Conservation (phyloP, 139 green algal genomes). For the Chlamydomonas sp. region DNA sequence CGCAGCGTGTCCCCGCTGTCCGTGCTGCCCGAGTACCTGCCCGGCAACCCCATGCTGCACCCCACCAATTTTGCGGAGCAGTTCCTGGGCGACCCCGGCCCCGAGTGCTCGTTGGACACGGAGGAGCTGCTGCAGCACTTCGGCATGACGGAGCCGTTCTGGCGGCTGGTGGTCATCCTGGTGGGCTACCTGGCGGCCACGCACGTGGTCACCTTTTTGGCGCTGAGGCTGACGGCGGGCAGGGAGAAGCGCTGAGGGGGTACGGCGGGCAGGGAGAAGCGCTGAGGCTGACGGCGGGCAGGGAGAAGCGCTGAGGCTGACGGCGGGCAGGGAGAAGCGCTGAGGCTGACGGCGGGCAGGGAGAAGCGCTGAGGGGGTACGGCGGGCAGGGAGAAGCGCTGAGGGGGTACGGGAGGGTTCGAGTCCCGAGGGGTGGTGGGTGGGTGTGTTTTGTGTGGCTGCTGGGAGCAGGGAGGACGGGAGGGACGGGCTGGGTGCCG, state of each 20-base stretch:
- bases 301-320: conserved; percentile 40
- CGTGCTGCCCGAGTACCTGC: conserved; percentile 45
- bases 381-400: too few species aligned
- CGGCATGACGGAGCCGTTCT: conserved; percentile 31
- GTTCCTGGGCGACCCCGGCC: conserved; percentile 9
- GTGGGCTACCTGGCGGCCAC: conserved; percentile 47
- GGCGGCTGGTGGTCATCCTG: conserved; percentile 30
- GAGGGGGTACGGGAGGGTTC: too few species aligned
- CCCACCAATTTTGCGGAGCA: not conserved
- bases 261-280: too few species aligned
- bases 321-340: conserved; percentile 31
- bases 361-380: conserved; percentile 5
- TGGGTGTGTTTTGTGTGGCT: too few species aligned
- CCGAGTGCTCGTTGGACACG: conserved; percentile 40
- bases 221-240: conserved; percentile 36
- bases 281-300: conserved; percentile 36
- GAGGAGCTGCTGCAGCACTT: conserved; percentile 45
- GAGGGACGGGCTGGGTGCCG: too few species aligned
- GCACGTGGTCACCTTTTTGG: conserved; percentile 34
- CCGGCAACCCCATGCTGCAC: conserved; percentile 21
- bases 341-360: conserved; percentile 36
- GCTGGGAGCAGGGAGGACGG: too few species aligned
- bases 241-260: conserved; percentile 29
- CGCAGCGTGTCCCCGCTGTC: conserved; percentile 6
- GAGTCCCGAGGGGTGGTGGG: too few species aligned